Evolutionary conservation across 2,329 filamentous ascomycete genomes (phyloP).

Genomic region (Nemania sp.): DNA sequence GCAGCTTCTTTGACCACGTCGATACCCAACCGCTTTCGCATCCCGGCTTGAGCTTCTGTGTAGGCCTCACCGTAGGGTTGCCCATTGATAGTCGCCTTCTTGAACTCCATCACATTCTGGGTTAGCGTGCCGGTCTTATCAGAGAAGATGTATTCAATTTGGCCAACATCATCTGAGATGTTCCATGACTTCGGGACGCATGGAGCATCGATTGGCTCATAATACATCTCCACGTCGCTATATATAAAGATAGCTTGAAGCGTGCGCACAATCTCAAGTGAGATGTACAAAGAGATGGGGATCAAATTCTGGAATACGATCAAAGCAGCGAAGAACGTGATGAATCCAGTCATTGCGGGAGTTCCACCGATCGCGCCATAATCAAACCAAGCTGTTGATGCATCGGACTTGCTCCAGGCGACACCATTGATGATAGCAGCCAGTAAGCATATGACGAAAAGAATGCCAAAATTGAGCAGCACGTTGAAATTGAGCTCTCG

Average conservation of each 20-base stretch:
- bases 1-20: constrained; percentile 81
- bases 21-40: constrained; percentile 89
- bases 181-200: constrained; percentile 99
- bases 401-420: constrained; percentile 74
- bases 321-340: constrained; percentile 94
- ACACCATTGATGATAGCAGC: constrained; percentile 83
- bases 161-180: constrained; percentile 95
- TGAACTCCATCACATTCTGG: constrained; percentile 98
- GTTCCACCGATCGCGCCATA: constrained; percentile 78
- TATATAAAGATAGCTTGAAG: constrained; percentile 97
- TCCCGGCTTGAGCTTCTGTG: constrained; percentile 93
- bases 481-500: constrained; percentile 97
- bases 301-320: constrained; percentile 99
- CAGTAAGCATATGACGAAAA: constrained; percentile 86
- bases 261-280: constrained; percentile 91
- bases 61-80: constrained; percentile 96
- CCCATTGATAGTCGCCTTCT: constrained; percentile 97
- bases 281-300: constrained; percentile 96
- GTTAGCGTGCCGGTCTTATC: constrained; percentile 91
- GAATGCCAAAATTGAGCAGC: constrained; percentile 90
- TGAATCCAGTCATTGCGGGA: constrained; percentile 81
- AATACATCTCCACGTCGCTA: constrained; percentile 95
- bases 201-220: constrained; percentile 88
- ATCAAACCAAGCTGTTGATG: constrained; percentile 81
- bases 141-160: constrained; percentile 99